phyloP scores from a whole-genome alignment of 108 stramenopile genomes.

The Pelagomonas calceolata region DNA sequence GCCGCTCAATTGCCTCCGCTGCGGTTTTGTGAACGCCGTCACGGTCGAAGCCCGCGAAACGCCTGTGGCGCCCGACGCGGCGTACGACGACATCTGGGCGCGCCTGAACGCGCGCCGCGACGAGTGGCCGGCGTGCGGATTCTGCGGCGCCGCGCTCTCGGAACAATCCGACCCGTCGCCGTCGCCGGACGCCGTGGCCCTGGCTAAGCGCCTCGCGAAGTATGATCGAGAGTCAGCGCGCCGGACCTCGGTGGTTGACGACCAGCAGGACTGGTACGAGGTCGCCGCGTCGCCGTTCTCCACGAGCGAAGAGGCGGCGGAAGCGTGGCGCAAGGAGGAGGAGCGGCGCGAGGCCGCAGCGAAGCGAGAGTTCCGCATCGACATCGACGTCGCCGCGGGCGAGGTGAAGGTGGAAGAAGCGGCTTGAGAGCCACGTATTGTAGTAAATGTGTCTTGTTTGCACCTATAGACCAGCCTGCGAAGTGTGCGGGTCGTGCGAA shows the following conservation, averaged over 20 bases:
- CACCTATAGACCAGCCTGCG: too few species aligned
- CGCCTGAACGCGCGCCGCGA: neutral
- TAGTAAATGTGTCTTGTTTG: too few species aligned
- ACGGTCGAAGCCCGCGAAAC: neutral
- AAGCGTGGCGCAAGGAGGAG: neutral
- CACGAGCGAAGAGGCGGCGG: neutral
- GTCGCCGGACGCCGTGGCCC: neutral
- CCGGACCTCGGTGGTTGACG: neutral
- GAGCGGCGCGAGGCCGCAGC: neutral
- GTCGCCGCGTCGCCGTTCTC: neutral
- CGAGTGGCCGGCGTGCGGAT: neutral
- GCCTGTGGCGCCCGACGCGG: neutral
- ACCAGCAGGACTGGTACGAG: neutral
- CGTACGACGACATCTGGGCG: neutral
- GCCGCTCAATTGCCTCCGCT: neutral
- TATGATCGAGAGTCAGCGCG: neutral
- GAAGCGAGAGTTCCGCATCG: neutral
- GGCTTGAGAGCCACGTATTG: too few species aligned
- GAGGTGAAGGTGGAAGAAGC: too few species aligned
- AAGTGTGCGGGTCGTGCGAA: too few species aligned
- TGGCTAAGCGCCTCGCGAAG: neutral
- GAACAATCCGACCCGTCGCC: neutral
- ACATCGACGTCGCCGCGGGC: neutral
- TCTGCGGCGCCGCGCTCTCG: neutral
- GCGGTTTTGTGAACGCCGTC: neutral